A percentile compares a stretch with the other conserved stretches of the same genome.
These are phyloP conservation scores for Microdochium nivale DNA, from an alignment of 2,329 filamentous ascomycete genomes.

Conservation along the genomic window DNA sequence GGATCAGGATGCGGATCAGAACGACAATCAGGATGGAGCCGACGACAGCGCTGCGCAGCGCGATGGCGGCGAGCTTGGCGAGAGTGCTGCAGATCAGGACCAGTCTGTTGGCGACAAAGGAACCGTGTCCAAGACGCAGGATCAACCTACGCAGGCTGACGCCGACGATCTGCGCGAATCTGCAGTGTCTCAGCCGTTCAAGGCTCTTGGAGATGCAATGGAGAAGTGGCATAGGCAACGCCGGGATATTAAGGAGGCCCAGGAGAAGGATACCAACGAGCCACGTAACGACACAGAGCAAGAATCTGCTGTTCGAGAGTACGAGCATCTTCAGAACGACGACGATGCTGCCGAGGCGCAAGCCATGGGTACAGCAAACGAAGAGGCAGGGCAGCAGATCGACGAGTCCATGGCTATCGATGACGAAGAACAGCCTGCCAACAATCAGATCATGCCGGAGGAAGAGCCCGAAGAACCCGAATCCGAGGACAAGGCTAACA, in stretches of 20 bases:
- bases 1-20: slow-evolving; percentile 55
- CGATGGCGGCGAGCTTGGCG: slow-evolving; percentile 58
- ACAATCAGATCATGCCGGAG: slow-evolving; percentile 43
- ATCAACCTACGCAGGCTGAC: slow-evolving; percentile 33
- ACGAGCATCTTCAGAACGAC: slow-evolving; percentile 86
- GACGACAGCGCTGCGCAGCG: slow-evolving; percentile 53
- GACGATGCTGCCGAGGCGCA: slow-evolving; percentile 77
- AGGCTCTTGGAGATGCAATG: slow-evolving; percentile 86
- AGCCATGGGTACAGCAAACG: slow-evolving; percentile 78
- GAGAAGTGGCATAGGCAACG: slow-evolving; percentile 90
- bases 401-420: slow-evolving; percentile 87
- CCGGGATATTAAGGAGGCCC: slow-evolving; percentile 64
- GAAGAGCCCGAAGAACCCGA: slow-evolving; percentile 35
- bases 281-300: slow-evolving; percentile 40
- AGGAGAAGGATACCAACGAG: slow-evolving; percentile 43
- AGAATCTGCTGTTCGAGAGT: slow-evolving; percentile 63
- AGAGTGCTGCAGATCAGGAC: slow-evolving; percentile 55
- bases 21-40: slow-evolving; percentile 53
- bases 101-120: slow-evolving; percentile 57
- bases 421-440: slow-evolving; percentile 47
- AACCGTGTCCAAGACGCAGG: slow-evolving; percentile 36
- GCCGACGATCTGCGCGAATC: slow-evolving; percentile 31
- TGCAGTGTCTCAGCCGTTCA: slow-evolving; percentile 63
- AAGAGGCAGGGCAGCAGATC: slow-evolving; percentile 78
- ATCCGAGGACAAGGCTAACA: slow-evolving; percentile 35